Percentiles rank a stretch among this genome's conserved stretches.
Conservation (phyloP, 768 basidiomycete species). For the Lentinula boryana region DNA sequence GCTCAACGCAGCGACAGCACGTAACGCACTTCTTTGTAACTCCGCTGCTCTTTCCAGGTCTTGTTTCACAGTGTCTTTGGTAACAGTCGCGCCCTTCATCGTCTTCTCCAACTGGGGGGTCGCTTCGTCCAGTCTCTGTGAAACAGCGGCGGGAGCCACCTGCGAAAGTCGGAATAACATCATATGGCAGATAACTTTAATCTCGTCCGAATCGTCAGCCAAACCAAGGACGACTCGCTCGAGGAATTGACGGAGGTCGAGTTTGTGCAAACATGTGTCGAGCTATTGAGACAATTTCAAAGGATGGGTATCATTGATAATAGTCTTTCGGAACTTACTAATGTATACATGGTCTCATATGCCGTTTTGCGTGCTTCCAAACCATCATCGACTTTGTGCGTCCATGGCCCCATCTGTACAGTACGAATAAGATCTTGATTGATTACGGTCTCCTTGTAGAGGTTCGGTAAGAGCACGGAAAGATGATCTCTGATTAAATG, state of each 20-base stretch:
- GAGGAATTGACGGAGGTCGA: conserved; percentile 86
- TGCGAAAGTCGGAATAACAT: conserved; percentile 89
- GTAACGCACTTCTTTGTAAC: conserved; percentile 82
- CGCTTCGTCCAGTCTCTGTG: conserved; percentile 78
- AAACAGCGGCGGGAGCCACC: conserved; percentile 77
- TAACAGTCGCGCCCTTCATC: conserved; percentile 83
- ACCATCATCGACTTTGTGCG: conserved; percentile 95
- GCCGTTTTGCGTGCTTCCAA: conserved; percentile 95
- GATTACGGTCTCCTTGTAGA: conserved; percentile 82
- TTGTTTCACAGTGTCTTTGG: conserved; percentile 96
- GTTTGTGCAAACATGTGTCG: conserved; percentile 83
- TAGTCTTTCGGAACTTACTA: conserved; percentile 45
- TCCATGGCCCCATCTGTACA: conserved; percentile 97
- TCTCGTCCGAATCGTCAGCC: conserved; percentile 87
- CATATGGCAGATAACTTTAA: conserved; percentile 96
- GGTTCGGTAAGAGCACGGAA: conserved; percentile 61
- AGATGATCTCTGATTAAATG: conserved; percentile 87
- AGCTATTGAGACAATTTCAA: conserved; percentile 39
- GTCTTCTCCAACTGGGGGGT: conserved; percentile 81
- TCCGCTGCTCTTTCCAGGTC: conserved; percentile 85
- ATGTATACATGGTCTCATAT: conserved; percentile 94
- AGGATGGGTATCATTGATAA: neutral
- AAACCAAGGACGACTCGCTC: conserved; percentile 77
- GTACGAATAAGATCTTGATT: conserved; percentile 79
- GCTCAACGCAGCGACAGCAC: conserved; percentile 83